Conservation (phyloP, 352 stramenopile genomes). For the Globisporangium iwayamae region DNA sequence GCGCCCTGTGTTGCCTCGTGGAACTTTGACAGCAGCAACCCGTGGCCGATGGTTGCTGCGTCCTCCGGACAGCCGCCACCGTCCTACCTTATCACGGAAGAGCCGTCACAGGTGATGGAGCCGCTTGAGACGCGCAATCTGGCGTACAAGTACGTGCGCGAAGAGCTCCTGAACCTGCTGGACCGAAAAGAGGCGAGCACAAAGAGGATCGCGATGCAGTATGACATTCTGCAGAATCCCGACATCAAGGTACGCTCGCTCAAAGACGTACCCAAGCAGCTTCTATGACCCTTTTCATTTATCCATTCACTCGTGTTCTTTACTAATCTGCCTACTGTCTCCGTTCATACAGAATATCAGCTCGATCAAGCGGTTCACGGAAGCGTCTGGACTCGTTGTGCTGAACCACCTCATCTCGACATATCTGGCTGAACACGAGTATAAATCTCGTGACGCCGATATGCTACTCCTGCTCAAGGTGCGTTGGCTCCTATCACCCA, state of each 20-base stretch:
- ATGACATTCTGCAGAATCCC: constrained; percentile 52
- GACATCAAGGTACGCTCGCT: constrained; percentile 36
- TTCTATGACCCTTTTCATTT: neutral
- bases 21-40: neutral
- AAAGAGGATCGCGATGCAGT: constrained; percentile 48
- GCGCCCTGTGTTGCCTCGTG: neutral
- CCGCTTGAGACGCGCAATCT: constrained; percentile 44
- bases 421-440: constrained; percentile 28
- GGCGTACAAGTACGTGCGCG: constrained; percentile 61
- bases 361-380: constrained; percentile 57
- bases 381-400: constrained; percentile 50
- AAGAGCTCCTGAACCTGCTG: constrained; percentile 50
- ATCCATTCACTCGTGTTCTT: neutral
- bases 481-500: neutral
- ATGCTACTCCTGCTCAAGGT: constrained; percentile 16
- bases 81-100: constrained; percentile 53
- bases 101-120: constrained; percentile 21
- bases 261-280: neutral
- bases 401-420: constrained; percentile 47
- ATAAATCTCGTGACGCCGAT: constrained; percentile 12
- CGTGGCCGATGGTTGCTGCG: neutral
- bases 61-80: constrained; percentile 5
- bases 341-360: constrained; percentile 35
- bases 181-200: constrained; percentile 33
- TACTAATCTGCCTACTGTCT: neutral